Evolutionary conservation across 371 early-diverging fungal genomes (phyloP).

Genomic region (Mucor irregularis): DNA sequence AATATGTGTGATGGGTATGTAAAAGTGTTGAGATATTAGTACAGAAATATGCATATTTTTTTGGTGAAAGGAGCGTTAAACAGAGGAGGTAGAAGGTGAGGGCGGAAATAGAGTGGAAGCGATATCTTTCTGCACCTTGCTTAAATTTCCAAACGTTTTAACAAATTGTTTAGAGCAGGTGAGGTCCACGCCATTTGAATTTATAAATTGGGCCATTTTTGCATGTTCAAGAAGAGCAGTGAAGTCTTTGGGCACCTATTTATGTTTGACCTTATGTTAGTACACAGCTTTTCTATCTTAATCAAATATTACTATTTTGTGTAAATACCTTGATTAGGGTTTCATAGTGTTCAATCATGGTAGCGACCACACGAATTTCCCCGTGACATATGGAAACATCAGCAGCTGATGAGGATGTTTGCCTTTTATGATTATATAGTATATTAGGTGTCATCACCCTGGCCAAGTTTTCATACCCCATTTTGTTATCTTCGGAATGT

Average conservation of each 20-base stretch:
- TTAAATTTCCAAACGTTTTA: conserved; percentile 11
- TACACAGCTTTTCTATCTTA: neutral
- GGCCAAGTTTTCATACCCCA: conserved; percentile 89
- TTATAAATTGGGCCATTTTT: conserved; percentile 18
- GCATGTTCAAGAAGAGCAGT: conserved; percentile 19
- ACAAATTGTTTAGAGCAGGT: conserved; percentile 29
- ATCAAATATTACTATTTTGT: neutral
- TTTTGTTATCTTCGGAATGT: conserved; percentile 76
- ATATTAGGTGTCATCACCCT: conserved; percentile 92
- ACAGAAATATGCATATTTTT: neutral
- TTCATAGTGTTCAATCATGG: conserved; percentile 71
- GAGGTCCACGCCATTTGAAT: conserved; percentile 19
- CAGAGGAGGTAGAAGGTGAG: conserved; percentile 12
- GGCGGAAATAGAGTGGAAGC: conserved; percentile 6
- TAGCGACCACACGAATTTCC: conserved; percentile 73
- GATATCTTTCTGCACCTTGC: conserved; percentile 23
- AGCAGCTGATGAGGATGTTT: conserved; percentile 61
- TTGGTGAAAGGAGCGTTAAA: neutral
- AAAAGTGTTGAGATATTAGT: no score
- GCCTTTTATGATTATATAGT: conserved; percentile 58
- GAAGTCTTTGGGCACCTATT: conserved; percentile 28
- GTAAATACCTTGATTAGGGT: conserved; percentile 62
- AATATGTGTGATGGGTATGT: no score
- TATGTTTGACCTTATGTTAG: neutral
- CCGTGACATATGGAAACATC: conserved; percentile 29